phyloP scores from a whole-genome alignment of 2,329 filamentous ascomycete genomes.

The Rhynchosporium graminicola region DNA sequence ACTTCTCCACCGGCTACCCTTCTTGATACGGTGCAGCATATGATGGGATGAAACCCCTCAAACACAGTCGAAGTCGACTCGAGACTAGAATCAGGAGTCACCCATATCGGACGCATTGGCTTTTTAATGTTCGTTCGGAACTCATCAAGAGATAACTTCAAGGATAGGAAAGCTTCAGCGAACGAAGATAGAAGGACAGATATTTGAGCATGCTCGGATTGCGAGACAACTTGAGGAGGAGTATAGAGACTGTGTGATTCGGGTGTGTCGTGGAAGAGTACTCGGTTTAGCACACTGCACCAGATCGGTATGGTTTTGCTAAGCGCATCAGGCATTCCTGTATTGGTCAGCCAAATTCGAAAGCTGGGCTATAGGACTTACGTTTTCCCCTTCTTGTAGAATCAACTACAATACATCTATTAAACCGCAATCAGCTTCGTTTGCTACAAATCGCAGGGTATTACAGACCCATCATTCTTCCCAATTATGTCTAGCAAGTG shows the following conservation, averaged over 20 bases:
- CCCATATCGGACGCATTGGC: constrained; percentile 77
- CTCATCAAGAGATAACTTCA: constrained; percentile 59
- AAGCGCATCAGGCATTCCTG: constrained; percentile 88
- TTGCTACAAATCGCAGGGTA: background rate
- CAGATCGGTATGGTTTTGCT: constrained; percentile 94
- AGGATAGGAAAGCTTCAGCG: constrained; percentile 51
- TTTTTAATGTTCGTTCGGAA: constrained; percentile 62
- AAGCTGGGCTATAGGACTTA: constrained; percentile 41
- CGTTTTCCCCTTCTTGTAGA: constrained; percentile 90
- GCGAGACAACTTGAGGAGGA: constrained; percentile 70
- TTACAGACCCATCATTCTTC: constrained; percentile 61
- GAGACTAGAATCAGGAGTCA: constrained; percentile 67
- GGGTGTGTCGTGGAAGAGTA: constrained; percentile 65
- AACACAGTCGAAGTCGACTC: constrained; percentile 48
- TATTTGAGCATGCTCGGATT: constrained; percentile 80
- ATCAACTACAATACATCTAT: constrained; percentile 80
- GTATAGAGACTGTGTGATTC: constrained; percentile 60
- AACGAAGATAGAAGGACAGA: constrained; percentile 54
- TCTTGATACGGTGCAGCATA: constrained; percentile 84
- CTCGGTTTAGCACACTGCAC: constrained; percentile 82
- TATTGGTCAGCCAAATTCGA: constrained; percentile 26
- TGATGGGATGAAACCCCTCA: constrained; percentile 66
- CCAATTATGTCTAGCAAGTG: constrained; percentile 73
- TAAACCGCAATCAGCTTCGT: background rate
- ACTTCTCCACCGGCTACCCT: constrained; percentile 68